Evolutionary conservation across 805 yeast genomes (phyloP).

Genomic region (Myxozyma nipponensis): DNA sequence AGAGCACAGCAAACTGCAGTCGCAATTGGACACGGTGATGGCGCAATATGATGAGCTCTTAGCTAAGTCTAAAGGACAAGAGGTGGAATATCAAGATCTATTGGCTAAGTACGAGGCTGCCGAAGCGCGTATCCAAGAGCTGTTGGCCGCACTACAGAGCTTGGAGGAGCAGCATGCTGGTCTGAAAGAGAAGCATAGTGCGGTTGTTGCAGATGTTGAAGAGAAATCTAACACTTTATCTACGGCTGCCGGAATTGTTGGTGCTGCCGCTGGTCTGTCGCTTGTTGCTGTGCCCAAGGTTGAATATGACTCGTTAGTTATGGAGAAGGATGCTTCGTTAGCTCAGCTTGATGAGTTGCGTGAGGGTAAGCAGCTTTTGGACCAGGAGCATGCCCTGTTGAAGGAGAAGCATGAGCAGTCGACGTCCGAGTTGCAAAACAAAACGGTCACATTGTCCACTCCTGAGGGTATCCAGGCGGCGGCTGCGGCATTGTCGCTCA

Average conservation of each 20-base stretch:
- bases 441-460: neutral
- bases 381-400: neutral
- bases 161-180: neutral
- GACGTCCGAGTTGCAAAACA: neutral
- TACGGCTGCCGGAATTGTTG: neutral
- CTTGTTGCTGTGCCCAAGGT: neutral
- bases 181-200: neutral
- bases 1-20: neutral
- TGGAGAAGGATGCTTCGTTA: neutral
- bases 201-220: neutral
- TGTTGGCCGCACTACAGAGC: neutral
- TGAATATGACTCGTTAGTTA: neutral
- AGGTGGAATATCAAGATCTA: neutral
- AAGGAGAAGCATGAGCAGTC: neutral
- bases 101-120: neutral
- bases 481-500: constrained; percentile 1
- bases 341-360: neutral
- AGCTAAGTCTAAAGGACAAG: neutral
- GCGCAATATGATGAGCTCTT: neutral
- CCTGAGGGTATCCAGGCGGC: neutral
- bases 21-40: neutral
- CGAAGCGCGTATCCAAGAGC: neutral
- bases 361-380: neutral
- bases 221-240: neutral
- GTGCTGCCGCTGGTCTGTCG: constrained; percentile 4